Conservation (phyloP, 2,329 filamentous ascomycete genomes). For the Ampelomyces quisqualis region DNA sequence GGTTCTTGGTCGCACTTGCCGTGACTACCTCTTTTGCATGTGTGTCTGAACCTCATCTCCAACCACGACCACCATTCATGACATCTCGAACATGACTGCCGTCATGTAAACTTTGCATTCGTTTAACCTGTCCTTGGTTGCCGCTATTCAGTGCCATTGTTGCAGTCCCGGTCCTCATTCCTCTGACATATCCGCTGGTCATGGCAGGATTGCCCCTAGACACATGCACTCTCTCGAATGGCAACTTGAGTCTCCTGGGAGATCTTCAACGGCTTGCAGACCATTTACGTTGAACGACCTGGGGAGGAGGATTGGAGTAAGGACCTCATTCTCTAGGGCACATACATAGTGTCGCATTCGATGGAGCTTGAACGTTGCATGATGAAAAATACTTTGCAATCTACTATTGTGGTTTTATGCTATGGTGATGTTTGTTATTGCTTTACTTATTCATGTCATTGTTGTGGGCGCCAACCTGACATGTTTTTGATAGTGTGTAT, state of each 20-base stretch:
- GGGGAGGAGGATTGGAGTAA: constrained; percentile 63
- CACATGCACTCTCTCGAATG: constrained; percentile 73
- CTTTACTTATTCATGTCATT: too few relatives aligned
- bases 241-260: constrained; percentile 64
- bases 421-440: too few relatives aligned
- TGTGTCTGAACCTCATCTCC: background rate
- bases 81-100: background rate
- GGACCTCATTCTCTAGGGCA: too few relatives aligned
- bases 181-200: constrained; percentile 17
- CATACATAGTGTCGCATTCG: too few relatives aligned
- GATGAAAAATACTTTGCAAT: too few relatives aligned
- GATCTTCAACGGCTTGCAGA: constrained; percentile 69
- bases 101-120: background rate
- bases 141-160: constrained; percentile 11
- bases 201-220: constrained; percentile 19
- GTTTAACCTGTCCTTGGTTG: background rate
- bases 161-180: constrained; percentile 9
- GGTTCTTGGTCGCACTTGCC: background rate
- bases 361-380: too few relatives aligned
- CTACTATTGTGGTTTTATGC: too few relatives aligned
- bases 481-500: too few relatives aligned
- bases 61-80: background rate
- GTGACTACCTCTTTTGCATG: background rate
- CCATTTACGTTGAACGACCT: constrained; percentile 71
- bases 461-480: too few relatives aligned